These are phyloP conservation scores for Babesia ovata DNA, from an alignment of 169 alveolate genomes.

Conservation along the genomic window DNA sequence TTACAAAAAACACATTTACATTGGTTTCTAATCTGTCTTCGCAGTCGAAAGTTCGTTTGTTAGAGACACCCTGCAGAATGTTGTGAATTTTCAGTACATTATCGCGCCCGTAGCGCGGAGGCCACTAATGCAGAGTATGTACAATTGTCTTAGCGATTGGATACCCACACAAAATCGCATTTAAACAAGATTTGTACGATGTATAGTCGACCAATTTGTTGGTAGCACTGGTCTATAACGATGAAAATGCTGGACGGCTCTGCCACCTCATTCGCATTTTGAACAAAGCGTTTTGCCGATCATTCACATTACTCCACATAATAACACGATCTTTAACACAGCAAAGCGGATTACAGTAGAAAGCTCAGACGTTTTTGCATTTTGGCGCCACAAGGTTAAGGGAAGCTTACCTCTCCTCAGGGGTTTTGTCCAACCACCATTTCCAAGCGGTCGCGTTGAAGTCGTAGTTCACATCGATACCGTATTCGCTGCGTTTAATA, in stretches of 20 bases:
- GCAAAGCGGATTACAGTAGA: too few species aligned
- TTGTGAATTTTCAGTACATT: not conserved
- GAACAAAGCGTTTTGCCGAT: too few species aligned
- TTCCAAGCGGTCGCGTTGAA: constrained; percentile 52
- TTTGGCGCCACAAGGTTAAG: not conserved
- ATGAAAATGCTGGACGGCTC: too few species aligned
- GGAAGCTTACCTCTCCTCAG: constrained; percentile 31
- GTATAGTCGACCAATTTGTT: too few species aligned
- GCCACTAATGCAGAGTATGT: too few species aligned
- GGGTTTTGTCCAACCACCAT: constrained; percentile 63
- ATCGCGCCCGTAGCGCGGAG: not conserved
- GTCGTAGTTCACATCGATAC: constrained; percentile 40
- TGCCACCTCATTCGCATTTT: too few species aligned
- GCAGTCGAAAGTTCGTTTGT: not conserved
- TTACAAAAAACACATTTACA: not conserved
- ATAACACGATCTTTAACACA: too few species aligned
- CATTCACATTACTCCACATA: too few species aligned
- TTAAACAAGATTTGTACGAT: too few species aligned
- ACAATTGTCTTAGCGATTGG: too few species aligned
- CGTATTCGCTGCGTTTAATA: constrained; percentile 48
- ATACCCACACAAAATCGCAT: too few species aligned
- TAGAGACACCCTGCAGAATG: constrained; percentile 3
- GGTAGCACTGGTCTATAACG: too few species aligned
- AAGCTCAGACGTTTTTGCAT: not conserved
- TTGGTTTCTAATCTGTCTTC: not conserved